Conservation (phyloP, 2,329 filamentous ascomycete genomes). For the Microdochium paspali region DNA sequence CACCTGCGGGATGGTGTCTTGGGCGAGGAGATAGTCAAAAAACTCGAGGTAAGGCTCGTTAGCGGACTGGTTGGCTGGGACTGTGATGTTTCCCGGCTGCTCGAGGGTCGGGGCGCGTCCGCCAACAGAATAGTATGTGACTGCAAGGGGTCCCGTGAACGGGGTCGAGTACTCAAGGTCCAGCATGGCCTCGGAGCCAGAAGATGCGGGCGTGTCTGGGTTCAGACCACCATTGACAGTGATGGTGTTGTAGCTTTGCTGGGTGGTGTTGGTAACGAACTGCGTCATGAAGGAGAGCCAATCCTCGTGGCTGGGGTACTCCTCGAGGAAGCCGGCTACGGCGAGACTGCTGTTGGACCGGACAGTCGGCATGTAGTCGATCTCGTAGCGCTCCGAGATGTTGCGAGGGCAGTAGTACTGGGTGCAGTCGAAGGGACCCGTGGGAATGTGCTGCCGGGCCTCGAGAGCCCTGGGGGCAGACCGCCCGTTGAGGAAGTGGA, state of each 20-base stretch:
- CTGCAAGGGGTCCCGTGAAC: slow-evolving; percentile 3
- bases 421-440: not conserved
- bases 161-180: not conserved
- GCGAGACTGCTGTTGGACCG: not conserved
- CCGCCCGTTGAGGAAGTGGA: not conserved
- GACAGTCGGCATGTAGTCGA: not conserved
- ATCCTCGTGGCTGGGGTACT: not conserved
- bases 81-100: not conserved
- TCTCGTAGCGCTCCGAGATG: not conserved
- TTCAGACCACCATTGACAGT: not conserved
- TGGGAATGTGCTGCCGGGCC: not conserved
- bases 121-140: slow-evolving; percentile 28
- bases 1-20: slow-evolving; percentile 45
- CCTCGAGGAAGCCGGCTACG: not conserved
- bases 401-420: not conserved
- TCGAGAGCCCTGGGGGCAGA: not conserved
- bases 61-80: slow-evolving; percentile 22
- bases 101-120: slow-evolving; percentile 5
- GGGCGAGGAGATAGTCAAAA: slow-evolving; percentile 45
- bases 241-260: not conserved
- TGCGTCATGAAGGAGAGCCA: not conserved
- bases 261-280: not conserved
- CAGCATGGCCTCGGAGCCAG: not conserved
- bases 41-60: slow-evolving; percentile 64
- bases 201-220: not conserved